A percentile compares a stretch with the other conserved stretches of the same genome.
Evolutionary conservation across 768 basidiomycete species (phyloP).

Genomic region (Phlebiopsis gigantea): DNA sequence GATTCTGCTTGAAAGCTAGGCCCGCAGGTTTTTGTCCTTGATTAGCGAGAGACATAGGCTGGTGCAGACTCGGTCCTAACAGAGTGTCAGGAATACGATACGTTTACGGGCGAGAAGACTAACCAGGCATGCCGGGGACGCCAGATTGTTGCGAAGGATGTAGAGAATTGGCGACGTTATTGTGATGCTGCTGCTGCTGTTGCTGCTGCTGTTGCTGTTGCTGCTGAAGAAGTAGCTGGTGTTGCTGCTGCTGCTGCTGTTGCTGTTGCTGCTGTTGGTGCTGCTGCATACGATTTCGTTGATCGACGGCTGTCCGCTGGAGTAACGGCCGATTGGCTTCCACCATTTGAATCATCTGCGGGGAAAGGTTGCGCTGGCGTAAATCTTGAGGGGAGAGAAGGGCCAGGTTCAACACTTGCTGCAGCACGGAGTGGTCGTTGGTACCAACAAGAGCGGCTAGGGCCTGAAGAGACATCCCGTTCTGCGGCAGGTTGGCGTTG

Average conservation of each 20-base stretch:
- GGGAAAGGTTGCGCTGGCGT: conserved; percentile 42
- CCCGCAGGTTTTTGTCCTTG: not conserved
- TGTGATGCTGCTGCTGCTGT: conserved; percentile 1
- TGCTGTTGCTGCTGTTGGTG: conserved; percentile 2
- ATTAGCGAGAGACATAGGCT: too few relatives aligned
- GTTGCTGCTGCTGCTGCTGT: not conserved
- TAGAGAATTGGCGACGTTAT: not conserved
- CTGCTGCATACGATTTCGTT: not conserved
- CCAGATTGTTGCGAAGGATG: not conserved
- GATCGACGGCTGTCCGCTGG: conserved; percentile 8
- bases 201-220: not conserved
- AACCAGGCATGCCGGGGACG: not conserved
- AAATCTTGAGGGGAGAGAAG: conserved; percentile 44
- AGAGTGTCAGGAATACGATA: not conserved
- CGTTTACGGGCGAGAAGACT: too few relatives aligned
- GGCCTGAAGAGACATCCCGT: not conserved
- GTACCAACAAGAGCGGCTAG: conserved; percentile 1
- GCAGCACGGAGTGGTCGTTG: conserved; percentile 33
- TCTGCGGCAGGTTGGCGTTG: too few relatives aligned
- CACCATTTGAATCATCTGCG: conserved; percentile 48
- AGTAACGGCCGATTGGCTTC: conserved; percentile 44
- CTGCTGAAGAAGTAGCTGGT: not conserved
- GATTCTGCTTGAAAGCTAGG: not conserved
- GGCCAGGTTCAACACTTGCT: conserved; percentile 43
- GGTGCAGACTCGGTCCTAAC: not conserved